Conservation (phyloP, 2,329 filamentous ascomycete genomes). For the Rachicladosporium sp. region DNA sequence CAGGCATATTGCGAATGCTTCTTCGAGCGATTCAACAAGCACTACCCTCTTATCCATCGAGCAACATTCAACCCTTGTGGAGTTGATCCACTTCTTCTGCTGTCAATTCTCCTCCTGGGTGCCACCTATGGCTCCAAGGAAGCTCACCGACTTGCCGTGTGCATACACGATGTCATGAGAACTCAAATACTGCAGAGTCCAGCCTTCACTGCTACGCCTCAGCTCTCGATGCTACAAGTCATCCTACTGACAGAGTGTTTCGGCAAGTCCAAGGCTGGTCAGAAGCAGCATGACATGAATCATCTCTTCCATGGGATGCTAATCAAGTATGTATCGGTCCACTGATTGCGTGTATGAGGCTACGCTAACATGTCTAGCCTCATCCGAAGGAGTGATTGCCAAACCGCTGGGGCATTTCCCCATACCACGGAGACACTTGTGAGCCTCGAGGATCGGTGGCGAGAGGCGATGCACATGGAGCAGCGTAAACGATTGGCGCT, state of each 20-base stretch:
- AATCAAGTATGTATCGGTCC: slow-evolving; percentile 28
- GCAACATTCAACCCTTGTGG: slow-evolving; percentile 42
- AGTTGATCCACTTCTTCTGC: slow-evolving; percentile 41
- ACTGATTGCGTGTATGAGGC: too few species aligned
- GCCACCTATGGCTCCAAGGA: slow-evolving; percentile 49
- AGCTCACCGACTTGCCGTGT: slow-evolving; percentile 48
- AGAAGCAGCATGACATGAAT: slow-evolving; percentile 51
- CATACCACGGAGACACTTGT: slow-evolving; percentile 5
- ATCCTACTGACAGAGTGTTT: slow-evolving; percentile 53
- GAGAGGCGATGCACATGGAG: slow-evolving; percentile 42
- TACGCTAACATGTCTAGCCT: slow-evolving; percentile 15
- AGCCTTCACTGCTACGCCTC: slow-evolving; percentile 46
- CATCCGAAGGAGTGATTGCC: slow-evolving; percentile 41
- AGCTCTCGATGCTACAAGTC: slow-evolving; percentile 49
- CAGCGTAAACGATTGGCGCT: slow-evolving; percentile 48
- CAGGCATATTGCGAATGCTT: slow-evolving; percentile 48
- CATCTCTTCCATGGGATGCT: slow-evolving; percentile 47
- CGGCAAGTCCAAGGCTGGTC: slow-evolving; percentile 50
- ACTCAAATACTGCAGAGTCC: slow-evolving; percentile 47
- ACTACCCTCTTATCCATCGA: slow-evolving; percentile 48
- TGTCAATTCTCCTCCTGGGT: slow-evolving; percentile 46
- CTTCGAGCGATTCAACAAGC: slow-evolving; percentile 48
- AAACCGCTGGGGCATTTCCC: slow-evolving; percentile 24
- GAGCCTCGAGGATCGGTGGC: slow-evolving; percentile 38
- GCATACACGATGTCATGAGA: slow-evolving; percentile 48